Evolutionary conservation across 139 green algal species (phyloP), one percentile per base, ranked within the genome.

Genomic region (Spirogloea muscicola): DNA sequence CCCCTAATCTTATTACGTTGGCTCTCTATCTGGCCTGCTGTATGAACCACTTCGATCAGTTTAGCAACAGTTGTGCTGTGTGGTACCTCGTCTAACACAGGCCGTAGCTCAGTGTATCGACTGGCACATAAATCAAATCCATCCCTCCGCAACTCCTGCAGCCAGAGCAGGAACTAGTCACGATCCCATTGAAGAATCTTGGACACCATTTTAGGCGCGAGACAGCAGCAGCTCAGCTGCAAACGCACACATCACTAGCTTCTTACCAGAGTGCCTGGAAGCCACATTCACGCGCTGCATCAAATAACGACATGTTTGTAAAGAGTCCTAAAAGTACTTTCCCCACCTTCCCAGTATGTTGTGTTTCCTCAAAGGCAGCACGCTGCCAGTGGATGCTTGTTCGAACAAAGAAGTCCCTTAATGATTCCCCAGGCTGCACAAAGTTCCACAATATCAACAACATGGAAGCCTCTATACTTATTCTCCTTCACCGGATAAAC

Each of bases 361-460:
- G 48, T 9, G 74, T 82, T 34, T 46, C 38, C 2, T 65, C 38
- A 36, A 79, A 82, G 3, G 74, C 74, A 13, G 34, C 31, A 21
- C 39, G 29, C 48, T 82, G 74, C 74, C 74, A 82, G 37, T 80
- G 34, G 7, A 67, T 49, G 38, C 66, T 59, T 34, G 74, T 82
- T 33, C 74, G 74, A 0, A 21, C 52, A 48, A 82, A 82, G 65
- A 82, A 82, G 39, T 82, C 74, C 3, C 68, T 27, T 13, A 82
- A 13, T 6, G 67, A 73, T 33, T 82, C 74, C 27, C 74, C 74
- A 13, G 74, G 36, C 69, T 77, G 69, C n/a, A 76, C 41, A 63
- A 33, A 36, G 13, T n/a, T n/a, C n/a, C n/a, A n/a, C n/a, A n/a
- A n/a, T n/a, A n/a, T n/a, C n/a, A n/a, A n/a, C n/a, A n/a, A n/a